phyloP scores from a whole-genome alignment of 768 basidiomycete species.

The Suillus americanus region DNA sequence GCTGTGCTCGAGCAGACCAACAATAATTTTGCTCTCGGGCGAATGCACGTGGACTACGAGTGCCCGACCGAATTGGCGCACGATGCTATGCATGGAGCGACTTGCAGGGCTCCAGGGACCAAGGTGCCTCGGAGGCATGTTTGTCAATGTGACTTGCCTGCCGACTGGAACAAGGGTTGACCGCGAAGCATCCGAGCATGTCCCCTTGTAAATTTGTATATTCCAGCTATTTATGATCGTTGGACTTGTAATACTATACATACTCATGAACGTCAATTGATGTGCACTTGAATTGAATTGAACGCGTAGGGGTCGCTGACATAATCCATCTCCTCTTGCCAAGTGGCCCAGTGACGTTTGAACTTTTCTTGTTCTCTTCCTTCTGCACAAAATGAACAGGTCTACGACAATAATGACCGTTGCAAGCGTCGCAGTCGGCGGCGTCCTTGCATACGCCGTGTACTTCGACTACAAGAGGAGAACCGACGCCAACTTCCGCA shows the following conservation, averaged over 20 bases:
- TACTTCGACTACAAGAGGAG: constrained; percentile 96
- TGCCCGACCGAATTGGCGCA: neutral
- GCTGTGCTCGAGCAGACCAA: neutral
- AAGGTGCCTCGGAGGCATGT: neutral
- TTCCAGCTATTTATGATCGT: neutral
- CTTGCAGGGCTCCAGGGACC: neutral
- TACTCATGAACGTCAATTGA: neutral
- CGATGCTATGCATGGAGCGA: neutral
- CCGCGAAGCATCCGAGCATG: neutral
- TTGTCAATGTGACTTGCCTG: constrained; percentile 3
- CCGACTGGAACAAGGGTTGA: neutral
- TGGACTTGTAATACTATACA: neutral
- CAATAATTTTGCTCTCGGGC: neutral
- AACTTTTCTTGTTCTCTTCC: constrained; percentile 13
- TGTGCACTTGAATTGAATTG: neutral
- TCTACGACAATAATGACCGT: constrained; percentile 41
- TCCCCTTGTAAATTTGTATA: neutral
- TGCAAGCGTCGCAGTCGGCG: constrained; percentile 49
- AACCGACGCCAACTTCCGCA: constrained; percentile 85
- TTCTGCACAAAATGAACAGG: constrained; percentile 28
- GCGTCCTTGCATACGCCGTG: constrained; percentile 74
- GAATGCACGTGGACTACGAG: neutral
- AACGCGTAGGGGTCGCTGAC: constrained; percentile 1
- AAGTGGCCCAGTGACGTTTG: constrained; percentile 11
- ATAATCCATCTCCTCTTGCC: constrained; percentile 21